Conservation (phyloP, 1,139 yeast genomes). For the Geotrichum candidum region DNA sequence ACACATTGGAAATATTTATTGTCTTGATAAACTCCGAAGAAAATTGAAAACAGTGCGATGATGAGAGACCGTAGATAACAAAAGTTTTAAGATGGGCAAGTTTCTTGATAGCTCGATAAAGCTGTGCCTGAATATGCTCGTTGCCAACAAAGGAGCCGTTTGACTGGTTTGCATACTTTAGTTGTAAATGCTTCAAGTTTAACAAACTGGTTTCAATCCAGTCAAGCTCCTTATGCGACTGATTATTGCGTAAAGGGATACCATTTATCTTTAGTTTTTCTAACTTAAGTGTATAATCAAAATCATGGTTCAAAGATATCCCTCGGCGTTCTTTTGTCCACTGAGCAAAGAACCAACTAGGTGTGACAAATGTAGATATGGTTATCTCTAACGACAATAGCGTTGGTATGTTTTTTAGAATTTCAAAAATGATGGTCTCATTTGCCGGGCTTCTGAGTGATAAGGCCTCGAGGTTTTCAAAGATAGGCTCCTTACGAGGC, state of each 20-base stretch:
- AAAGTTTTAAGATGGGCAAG: neutral
- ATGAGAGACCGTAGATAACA: neutral
- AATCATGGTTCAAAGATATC: neutral
- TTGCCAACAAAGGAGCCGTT: neutral
- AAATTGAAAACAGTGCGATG: neutral
- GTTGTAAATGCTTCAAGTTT: neutral
- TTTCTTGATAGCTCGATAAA: neutral
- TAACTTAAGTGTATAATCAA: neutral
- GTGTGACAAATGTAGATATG: neutral
- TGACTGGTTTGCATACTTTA: neutral
- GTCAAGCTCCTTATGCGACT: neutral
- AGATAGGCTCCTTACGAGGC: neutral
- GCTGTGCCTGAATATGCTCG: neutral
- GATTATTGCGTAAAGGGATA: neutral
- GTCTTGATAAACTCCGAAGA: neutral
- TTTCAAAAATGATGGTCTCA: neutral
- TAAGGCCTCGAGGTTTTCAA: neutral
- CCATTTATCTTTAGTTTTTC: neutral
- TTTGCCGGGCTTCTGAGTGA: neutral
- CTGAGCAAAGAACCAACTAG: constrained; percentile 7
- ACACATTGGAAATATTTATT: neutral
- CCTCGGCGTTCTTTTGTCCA: neutral
- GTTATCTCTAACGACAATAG: constrained; percentile 2
- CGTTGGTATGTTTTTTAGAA: constrained; percentile 5
- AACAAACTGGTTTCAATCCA: neutral